Evolutionary conservation across 2,329 filamentous ascomycete species (phyloP).

Genomic region (Alternaria consortialis): DNA sequence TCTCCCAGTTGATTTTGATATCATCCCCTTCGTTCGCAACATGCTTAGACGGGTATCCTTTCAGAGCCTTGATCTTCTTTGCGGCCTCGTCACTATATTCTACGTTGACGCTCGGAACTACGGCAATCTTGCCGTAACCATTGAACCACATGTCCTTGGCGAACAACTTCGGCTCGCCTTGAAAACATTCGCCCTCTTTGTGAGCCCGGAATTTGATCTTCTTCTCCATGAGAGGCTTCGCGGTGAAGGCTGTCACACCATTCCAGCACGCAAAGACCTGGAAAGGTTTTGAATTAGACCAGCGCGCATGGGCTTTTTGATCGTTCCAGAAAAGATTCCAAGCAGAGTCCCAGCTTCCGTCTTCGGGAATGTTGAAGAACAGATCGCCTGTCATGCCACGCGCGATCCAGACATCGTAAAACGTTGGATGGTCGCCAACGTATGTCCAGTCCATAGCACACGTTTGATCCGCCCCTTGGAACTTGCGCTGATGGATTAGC

Average conservation of each 20-base stretch:
- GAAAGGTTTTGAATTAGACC: conserved; percentile 56
- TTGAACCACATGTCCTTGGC: conserved; percentile 63
- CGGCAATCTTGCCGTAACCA: conserved; percentile 60
- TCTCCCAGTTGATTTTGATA: conserved; percentile 55
- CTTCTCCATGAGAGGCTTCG: conserved; percentile 57
- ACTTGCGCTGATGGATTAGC: conserved; percentile 59
- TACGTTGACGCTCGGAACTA: conserved; percentile 65
- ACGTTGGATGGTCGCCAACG: conserved; percentile 56
- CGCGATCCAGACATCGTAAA: conserved; percentile 67
- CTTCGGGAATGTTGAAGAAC: conserved; percentile 63
- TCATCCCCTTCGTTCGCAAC: conserved; percentile 39
- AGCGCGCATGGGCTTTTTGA: conserved; percentile 45
- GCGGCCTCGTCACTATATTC: conserved; percentile 62
- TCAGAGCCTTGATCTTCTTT: conserved; percentile 58
- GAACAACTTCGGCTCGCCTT: conserved; percentile 65
- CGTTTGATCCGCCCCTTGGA: conserved; percentile 63
- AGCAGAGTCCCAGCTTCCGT: conserved; percentile 57
- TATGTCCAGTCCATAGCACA: conserved; percentile 69
- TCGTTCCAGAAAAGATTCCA: conserved; percentile 61
- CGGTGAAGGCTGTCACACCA: conserved; percentile 61
- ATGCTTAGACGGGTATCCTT: conserved; percentile 59
- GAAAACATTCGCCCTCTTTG: conserved; percentile 58
- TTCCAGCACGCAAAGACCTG: conserved; percentile 72
- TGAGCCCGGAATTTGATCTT: conserved; percentile 58
- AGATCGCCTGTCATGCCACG: conserved; percentile 62